These are phyloP conservation scores for Tephrocybe sp. DNA, from an alignment of 768 basidiomycete species.

Conservation along the genomic window DNA sequence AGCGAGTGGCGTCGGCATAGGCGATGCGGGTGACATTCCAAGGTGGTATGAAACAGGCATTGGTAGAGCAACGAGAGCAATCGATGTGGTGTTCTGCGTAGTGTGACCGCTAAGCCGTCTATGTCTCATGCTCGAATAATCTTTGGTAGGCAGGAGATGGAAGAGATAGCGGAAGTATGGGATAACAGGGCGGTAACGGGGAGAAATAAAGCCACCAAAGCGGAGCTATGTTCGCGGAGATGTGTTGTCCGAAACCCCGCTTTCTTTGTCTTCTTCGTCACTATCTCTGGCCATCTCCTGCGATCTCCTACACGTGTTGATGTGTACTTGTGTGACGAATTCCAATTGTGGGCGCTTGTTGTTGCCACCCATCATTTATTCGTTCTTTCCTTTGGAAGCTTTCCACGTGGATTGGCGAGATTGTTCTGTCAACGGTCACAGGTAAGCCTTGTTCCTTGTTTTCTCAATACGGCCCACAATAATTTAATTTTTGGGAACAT, in stretches of 20 bases:
- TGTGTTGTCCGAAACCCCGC: neutral
- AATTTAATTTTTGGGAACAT: too few relatives aligned
- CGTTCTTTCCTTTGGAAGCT: neutral
- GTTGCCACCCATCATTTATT: neutral
- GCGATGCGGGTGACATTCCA: neutral
- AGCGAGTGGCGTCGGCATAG: neutral
- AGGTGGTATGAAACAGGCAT: neutral
- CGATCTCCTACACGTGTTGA: conserved; percentile 10
- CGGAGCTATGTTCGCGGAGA: conserved; percentile 12
- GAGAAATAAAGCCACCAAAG: conserved; percentile 2
- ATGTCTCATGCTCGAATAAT: neutral
- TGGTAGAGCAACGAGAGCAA: neutral
- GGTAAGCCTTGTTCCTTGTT: too few relatives aligned
- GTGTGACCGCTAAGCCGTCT: neutral
- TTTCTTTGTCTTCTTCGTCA: neutral
- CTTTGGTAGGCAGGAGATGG: neutral
- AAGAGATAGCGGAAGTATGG: neutral
- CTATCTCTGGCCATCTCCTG: conserved; percentile 1
- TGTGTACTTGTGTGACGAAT: neutral
- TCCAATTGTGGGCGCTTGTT: conserved; percentile 1
- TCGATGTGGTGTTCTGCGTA: neutral
- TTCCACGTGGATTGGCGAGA: too few relatives aligned
- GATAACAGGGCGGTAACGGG: conserved; percentile 3
- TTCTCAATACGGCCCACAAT: too few relatives aligned
- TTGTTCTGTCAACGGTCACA: too few relatives aligned